phyloP scores from a whole-genome alignment of 2,329 filamentous ascomycete species.

The Coniochaeta hoffmannii region DNA sequence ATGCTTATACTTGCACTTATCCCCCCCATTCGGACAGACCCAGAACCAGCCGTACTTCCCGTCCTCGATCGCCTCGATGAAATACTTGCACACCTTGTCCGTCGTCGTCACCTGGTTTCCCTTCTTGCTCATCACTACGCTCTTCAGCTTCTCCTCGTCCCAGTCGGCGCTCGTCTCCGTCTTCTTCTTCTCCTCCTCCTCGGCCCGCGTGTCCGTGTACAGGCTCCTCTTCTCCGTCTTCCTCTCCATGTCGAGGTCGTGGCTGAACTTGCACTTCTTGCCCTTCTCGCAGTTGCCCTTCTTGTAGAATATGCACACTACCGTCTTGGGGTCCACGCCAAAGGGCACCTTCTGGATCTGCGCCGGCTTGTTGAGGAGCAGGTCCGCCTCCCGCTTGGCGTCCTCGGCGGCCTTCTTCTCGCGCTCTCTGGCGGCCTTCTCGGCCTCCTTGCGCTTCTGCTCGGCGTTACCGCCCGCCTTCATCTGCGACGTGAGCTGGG shows the following conservation, averaged over 20 bases:
- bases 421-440: conserved; percentile 62
- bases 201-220: conserved; percentile 75
- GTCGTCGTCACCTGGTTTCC: conserved; percentile 93
- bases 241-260: conserved; percentile 81
- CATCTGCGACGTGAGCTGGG: conserved; percentile 68
- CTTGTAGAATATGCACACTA: conserved; percentile 94
- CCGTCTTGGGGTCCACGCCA: conserved; percentile 95
- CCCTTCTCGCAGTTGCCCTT: conserved; percentile 97
- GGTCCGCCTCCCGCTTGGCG: conserved; percentile 71
- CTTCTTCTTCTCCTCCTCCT: conserved; percentile 68
- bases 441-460: conserved; percentile 70
- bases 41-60: conserved; percentile 99
- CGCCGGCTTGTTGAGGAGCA: conserved; percentile 82
- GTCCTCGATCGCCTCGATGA: conserved; percentile 95
- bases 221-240: conserved; percentile 89
- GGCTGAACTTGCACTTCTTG: conserved; percentile 95
- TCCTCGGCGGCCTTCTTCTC: conserved; percentile 89
- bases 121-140: conserved; percentile 91
- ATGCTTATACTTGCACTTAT: conserved; percentile 99
- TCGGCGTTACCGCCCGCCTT: conserved; percentile 66
- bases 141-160: conserved; percentile 93
- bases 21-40: conserved; percentile 90
- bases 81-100: conserved; percentile 98
- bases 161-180: conserved; percentile 90
- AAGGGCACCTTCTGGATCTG: conserved; percentile 98